phyloP scores from a whole-genome alignment of 805 yeast genomes.

The Yamadazyma laniorum region DNA sequence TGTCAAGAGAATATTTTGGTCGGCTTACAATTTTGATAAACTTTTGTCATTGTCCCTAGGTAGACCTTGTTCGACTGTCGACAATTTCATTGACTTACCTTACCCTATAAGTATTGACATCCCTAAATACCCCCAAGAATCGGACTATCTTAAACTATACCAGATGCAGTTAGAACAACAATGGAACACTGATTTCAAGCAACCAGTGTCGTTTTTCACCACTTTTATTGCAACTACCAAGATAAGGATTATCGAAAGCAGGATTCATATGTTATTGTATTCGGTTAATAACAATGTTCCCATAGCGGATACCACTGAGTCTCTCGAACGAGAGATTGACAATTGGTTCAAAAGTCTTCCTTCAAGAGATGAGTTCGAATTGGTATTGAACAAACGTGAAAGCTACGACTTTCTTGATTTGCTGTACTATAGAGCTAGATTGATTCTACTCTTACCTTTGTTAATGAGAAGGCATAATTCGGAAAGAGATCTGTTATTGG shows the following conservation, averaged over 20 bases:
- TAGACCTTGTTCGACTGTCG: conserved; percentile 3
- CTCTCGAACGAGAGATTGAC: conserved; percentile 8
- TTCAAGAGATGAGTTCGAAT: conserved; percentile 9
- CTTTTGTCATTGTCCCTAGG: conserved; percentile 7
- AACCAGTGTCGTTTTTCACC: conserved; percentile 11
- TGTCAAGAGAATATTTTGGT: conserved; percentile 8
- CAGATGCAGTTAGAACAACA: conserved; percentile 12
- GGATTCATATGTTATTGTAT: conserved; percentile 12
- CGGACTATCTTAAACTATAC: conserved; percentile 8
- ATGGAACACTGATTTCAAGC: conserved; percentile 3
- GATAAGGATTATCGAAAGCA: conserved; percentile 13
- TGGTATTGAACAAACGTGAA: conserved; percentile 11
- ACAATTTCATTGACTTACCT: conserved; percentile 9
- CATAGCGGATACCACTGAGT: conserved; percentile 10
- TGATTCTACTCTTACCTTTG: conserved; percentile 10
- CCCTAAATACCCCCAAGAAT: conserved; percentile 3
- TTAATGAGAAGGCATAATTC: conserved; percentile 7
- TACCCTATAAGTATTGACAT: conserved; percentile 10
- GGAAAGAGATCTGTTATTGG: conserved; percentile 7
- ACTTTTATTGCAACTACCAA: conserved; percentile 10
- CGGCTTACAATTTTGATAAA: conserved; percentile 7
- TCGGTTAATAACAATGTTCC: conserved; percentile 10
- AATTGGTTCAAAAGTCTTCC: conserved; percentile 11
- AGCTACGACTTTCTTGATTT: conserved; percentile 14
- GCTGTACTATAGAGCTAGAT: conserved; percentile 14